Evolutionary conservation across 2,329 filamentous ascomycete genomes (phyloP).

Genomic region (Sclerotinia glacialis): DNA sequence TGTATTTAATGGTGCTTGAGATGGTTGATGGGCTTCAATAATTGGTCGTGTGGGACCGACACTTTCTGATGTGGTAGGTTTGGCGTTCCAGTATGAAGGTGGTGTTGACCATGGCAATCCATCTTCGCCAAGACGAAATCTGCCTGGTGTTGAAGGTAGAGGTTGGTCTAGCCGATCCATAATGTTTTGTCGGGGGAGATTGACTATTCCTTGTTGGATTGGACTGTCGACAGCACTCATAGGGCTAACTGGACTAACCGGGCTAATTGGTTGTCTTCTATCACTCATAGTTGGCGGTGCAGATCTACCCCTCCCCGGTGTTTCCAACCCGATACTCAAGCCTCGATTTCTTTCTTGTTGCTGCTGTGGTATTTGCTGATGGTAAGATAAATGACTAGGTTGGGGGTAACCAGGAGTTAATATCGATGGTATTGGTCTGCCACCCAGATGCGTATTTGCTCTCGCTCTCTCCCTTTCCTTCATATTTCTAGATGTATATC

Average conservation of each 20-base stretch:
- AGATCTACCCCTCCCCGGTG: conserved; percentile 32
- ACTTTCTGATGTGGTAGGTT: conserved; percentile 17
- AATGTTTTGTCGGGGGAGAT: conserved; percentile 15
- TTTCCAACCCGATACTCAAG: conserved; percentile 20
- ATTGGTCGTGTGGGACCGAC: background rate
- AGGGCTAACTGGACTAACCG: conserved; percentile 28
- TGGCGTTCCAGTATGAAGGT: conserved; percentile 32
- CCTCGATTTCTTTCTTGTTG: conserved; percentile 22
- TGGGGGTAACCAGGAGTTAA: conserved; percentile 8
- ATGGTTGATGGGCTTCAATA: background rate
- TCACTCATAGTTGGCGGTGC: conserved; percentile 34
- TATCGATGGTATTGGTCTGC: conserved; percentile 13
- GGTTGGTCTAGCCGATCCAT: conserved; percentile 23
- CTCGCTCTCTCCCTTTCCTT: conserved; percentile 32
- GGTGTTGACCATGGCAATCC: conserved; percentile 38
- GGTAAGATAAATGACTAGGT: background rate
- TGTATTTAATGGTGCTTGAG: conserved; percentile 9
- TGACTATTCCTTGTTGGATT: conserved; percentile 24
- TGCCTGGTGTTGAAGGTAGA: conserved; percentile 35
- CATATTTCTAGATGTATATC: conserved; percentile 35
- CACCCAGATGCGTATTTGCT: conserved; percentile 12
- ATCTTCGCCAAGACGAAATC: conserved; percentile 38
- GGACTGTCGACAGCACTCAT: conserved; percentile 25
- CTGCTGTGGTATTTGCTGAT: conserved; percentile 8
- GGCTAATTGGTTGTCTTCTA: conserved; percentile 25